Percentiles rank a stretch among this genome's conserved stretches.
These are phyloP conservation scores for Betula pendula DNA, from an alignment of 306 rosid genomes.

Conservation along the genomic window DNA sequence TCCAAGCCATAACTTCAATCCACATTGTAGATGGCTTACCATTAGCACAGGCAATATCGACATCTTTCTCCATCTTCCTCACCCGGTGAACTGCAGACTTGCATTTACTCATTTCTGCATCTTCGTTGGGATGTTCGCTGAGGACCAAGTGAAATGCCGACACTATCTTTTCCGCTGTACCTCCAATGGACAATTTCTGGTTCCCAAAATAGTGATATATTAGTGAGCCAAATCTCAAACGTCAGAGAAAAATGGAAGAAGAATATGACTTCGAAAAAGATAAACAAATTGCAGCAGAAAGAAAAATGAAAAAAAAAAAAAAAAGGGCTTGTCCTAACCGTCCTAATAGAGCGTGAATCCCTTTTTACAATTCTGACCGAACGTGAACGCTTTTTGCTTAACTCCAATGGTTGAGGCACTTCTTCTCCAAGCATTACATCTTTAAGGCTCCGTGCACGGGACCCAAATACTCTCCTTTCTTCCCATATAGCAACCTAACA, in stretches of 20 bases:
- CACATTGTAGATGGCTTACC: conserved; percentile 45
- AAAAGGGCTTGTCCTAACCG: conserved; percentile 51
- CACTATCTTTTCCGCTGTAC: conserved; percentile 80
- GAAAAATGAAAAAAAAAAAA: conserved; percentile 1
- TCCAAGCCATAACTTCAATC: background rate
- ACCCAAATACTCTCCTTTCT: conserved; percentile 82
- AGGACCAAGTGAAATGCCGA: conserved; percentile 83
- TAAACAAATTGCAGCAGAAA: conserved; percentile 23
- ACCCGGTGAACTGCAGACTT: conserved; percentile 69
- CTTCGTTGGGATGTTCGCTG: conserved; percentile 72
- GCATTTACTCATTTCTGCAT: conserved; percentile 80
- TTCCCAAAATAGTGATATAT: conserved; percentile 27
- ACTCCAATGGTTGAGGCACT: conserved; percentile 69
- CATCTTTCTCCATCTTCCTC: conserved; percentile 75
- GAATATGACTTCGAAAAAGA: conserved; percentile 7
- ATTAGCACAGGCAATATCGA: conserved; percentile 59
- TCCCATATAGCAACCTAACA: conserved; percentile 87
- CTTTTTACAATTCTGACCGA: conserved; percentile 75
- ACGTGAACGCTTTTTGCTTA: conserved; percentile 73
- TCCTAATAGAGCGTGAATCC: conserved; percentile 82
- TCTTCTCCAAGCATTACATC: conserved; percentile 81
- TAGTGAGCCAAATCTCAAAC: conserved; percentile 1
- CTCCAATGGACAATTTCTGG: conserved; percentile 87
- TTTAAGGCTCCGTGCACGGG: conserved; percentile 65
- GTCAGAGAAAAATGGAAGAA: conserved; percentile 20